Evolutionary conservation across 345 rosid species (phyloP), one percentile per base, ranked within the genome.

Genomic region (Hypericum perforatum): DNA sequence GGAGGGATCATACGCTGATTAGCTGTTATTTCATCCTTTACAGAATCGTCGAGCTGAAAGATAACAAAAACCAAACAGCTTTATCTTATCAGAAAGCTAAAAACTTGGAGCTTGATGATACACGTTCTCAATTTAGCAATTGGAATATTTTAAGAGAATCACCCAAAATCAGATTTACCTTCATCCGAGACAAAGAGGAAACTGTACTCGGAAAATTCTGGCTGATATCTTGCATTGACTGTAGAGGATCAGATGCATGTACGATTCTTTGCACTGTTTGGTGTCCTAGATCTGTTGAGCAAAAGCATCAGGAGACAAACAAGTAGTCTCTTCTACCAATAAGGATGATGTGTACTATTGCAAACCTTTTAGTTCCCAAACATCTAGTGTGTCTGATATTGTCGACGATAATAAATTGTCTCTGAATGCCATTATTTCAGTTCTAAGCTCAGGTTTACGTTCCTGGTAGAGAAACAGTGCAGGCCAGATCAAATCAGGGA

Each of bases 261-360:
- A 88, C 87, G 64, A 92, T 92, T 69, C 97, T 82, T 76, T 92
- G 97, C 16, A 91, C 94, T 40, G 98, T 92, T 74, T 92, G 98
- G 79, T 92, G 97, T 55, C 98, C 98, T 63, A 92, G 65, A 82
- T 92, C 98, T 92, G 91, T 67, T 44, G 52, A 45, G 43, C 58
- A 66, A 61, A 29, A 7, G 46, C 59, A 16, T 75, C 53, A 66
- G 66, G 57, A 52, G 66, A 53, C 14, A 7, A 11, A 44, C 41
- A 45, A 38, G 41, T 16, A 53, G 37, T 10, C 42, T 47, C 53
- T 58, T 41, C 55, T 43, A 41, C 9, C 38, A 60, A 16, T 1
- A 49, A 43, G 39, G 37, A 52, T 22, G 45, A 61, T 5, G 11
- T 7, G 4, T 50, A 63, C 39, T 39, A 22, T 49, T 43, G 43